Percentiles rank a stretch among this genome's conserved stretches.
phyloP scores from a whole-genome alignment of 805 yeast species.

The Pichia scutulata region DNA sequence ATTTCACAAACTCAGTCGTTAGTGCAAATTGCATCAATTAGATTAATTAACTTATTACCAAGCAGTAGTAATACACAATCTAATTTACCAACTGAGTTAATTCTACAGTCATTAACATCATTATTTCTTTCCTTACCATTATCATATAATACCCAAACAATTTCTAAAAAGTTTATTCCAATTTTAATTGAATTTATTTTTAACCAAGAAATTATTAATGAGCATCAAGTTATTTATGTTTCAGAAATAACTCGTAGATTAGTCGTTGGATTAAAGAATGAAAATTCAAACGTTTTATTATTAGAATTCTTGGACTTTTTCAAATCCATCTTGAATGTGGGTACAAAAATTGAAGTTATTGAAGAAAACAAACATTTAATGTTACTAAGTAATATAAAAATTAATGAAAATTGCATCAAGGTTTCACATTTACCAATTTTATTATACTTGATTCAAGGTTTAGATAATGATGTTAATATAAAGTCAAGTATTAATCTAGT shows the following conservation, averaged over 20 bases:
- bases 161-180: constrained; percentile 5
- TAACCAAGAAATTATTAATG: background rate
- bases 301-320: constrained; percentile 1
- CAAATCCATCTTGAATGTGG: background rate
- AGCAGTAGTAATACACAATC: background rate
- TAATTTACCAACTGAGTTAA: constrained; percentile 1
- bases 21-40: constrained; percentile 6
- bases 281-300: background rate
- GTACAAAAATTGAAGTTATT: background rate
- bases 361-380: background rate
- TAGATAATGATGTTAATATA: background rate
- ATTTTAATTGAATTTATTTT: constrained; percentile 1
- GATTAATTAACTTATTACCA: constrained; percentile 8
- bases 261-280: constrained; percentile 3
- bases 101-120: constrained; percentile 4
- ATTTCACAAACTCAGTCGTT: constrained; percentile 8
- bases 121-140: constrained; percentile 3
- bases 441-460: constrained; percentile 6
- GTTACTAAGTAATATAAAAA: background rate
- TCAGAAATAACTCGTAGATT: constrained; percentile 5
- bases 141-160: constrained; percentile 3
- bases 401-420: background rate
- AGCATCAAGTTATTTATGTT: background rate
- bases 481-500: background rate
- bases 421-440: constrained; percentile 2